phyloP scores from a whole-genome alignment of 768 basidiomycete genomes.

The Pisolithus microcarpus region DNA sequence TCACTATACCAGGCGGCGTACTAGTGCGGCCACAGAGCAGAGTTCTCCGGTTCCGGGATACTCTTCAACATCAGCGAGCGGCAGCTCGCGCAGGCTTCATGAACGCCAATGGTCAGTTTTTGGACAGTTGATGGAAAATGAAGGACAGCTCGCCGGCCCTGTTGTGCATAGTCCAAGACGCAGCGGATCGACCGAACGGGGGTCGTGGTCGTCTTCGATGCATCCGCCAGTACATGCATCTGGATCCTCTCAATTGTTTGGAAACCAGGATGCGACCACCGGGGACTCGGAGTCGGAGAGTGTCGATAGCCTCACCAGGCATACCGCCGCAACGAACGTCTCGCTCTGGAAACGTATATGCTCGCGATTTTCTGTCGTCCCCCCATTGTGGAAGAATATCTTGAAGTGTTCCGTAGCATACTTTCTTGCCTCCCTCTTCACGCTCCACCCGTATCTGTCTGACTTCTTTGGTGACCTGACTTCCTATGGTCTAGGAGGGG shows the following conservation, averaged over 20 bases:
- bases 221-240: conserved; percentile 3
- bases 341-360: conserved; percentile 8
- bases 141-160: conserved; percentile 33
- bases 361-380: conserved; percentile 30
- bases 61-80: background rate
- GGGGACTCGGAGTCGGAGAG: conserved; percentile 11
- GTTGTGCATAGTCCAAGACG: conserved; percentile 2
- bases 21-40: conserved; percentile 9
- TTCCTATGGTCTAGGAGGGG: conserved; percentile 38
- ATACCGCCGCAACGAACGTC: conserved; percentile 4
- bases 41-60: conserved; percentile 11
- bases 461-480: conserved; percentile 57
- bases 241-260: background rate
- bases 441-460: conserved; percentile 74
- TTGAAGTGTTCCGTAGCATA: conserved; percentile 92
- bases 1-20: conserved; percentile 9
- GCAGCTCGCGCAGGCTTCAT: conserved; percentile 11
- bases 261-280: conserved; percentile 6
- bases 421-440: conserved; percentile 85
- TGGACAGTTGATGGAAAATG: conserved; percentile 65
- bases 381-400: conserved; percentile 59
- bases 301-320: conserved; percentile 4
- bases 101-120: conserved; percentile 58
- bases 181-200: background rate
- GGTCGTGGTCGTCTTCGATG: background rate